Evolutionary conservation across 768 basidiomycete genomes (phyloP).

Genomic region (Suillus bovinus): DNA sequence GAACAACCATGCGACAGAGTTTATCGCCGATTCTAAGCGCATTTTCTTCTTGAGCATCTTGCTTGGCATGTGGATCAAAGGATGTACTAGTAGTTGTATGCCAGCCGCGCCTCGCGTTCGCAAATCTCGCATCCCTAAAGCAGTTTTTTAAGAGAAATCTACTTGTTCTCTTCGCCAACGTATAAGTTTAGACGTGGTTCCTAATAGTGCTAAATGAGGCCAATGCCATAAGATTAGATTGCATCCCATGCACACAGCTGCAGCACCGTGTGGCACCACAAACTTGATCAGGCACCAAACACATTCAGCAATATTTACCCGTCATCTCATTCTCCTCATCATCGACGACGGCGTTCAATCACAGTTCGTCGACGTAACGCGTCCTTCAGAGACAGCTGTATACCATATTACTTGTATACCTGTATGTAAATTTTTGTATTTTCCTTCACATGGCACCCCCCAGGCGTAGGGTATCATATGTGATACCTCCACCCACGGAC

Average conservation of each 20-base stretch:
- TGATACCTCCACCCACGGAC: slow-evolving; percentile 72
- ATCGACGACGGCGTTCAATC: background rate
- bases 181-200: background rate
- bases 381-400: background rate
- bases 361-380: slow-evolving; percentile 6
- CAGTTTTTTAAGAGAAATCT: slow-evolving; percentile 41
- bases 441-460: slow-evolving; percentile 40
- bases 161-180: background rate
- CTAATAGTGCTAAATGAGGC: background rate
- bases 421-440: slow-evolving; percentile 24
- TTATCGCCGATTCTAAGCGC: slow-evolving; percentile 53
- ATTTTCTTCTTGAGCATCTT: slow-evolving; percentile 59
- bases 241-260: slow-evolving; percentile 3
- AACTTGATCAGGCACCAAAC: slow-evolving; percentile 6
- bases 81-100: slow-evolving; percentile 64
- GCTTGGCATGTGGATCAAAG: slow-evolving; percentile 48
- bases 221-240: slow-evolving; percentile 6
- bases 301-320: background rate
- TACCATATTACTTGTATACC: background rate
- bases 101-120: slow-evolving; percentile 53
- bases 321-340: background rate
- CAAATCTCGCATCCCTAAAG: slow-evolving; percentile 59
- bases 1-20: slow-evolving; percentile 60
- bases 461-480: slow-evolving; percentile 80
- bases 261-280: background rate